Evolutionary conservation across 371 early-diverging fungal genomes (phyloP), one percentile per base, ranked within the genome.

Genomic region (Actinomortierella wolfii): DNA sequence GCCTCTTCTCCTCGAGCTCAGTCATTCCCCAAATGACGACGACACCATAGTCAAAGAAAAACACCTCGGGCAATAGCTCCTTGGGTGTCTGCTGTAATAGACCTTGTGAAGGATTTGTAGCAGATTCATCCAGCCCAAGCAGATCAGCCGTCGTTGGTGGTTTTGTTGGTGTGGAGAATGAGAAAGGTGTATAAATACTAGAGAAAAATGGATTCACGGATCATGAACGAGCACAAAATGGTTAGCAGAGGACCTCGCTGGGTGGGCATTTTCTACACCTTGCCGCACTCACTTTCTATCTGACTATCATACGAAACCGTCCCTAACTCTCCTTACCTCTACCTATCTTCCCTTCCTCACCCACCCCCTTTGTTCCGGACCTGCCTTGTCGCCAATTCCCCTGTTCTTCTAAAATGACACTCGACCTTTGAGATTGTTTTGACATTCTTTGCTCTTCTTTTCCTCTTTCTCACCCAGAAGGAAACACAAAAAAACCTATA

Each of bases 21-120:
- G 87, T 85, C 75, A 98, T 90, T 28, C 95, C 95, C 98, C 98
- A 98, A 62, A 96, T 88, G 1, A 97, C 97, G 14, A 94, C 91
- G 11, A 96, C 96, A 41, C 98, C 96, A 67, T 96, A 96, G 64
- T 96, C 97, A 68, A 97, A 97, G 42, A 88, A 78, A 67, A 92
- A 90, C 17, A 92, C 68, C 68, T 93, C 93, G 45, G 90, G 89
- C 18, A 81, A 83, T 7, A 67, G 51, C n/a, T 73, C 74, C 34
- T 54, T 73, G 21, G 56, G 21, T 26, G 51, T 67, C n/a, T 59
- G 67, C 25, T 59, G 66, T 56, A 47, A 52, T 23, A 59, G 39
- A 13, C 43, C 63, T 20, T 59, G 63, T 14, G 62, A 51, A 56
- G 54, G 60, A 15, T 67, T 55, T 11, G 60, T 61, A 6, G 43